Percentiles rank a stretch among this genome's conserved stretches.
Evolutionary conservation across 2,329 filamentous ascomycete genomes (phyloP).

Genomic region (Penicillium sp.): DNA sequence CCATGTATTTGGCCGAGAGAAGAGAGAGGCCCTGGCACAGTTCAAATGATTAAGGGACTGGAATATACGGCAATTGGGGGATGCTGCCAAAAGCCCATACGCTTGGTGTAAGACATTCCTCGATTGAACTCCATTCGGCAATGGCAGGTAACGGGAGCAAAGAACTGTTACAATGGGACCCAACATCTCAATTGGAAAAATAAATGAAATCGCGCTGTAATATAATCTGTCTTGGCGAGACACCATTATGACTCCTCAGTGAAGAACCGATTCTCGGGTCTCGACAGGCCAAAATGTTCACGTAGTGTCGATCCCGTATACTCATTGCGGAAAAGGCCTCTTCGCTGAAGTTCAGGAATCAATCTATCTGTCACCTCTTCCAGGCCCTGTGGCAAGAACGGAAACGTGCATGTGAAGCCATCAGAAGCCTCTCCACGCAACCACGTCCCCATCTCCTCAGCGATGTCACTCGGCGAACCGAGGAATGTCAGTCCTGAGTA

Average conservation of each 20-base stretch:
- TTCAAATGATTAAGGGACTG: conserved; percentile 65
- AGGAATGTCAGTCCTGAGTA: conserved; percentile 46
- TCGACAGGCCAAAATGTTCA: conserved; percentile 47
- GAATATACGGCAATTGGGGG: background rate
- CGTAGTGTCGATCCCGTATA: conserved; percentile 47
- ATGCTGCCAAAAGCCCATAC: background rate
- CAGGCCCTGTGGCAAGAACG: conserved; percentile 45
- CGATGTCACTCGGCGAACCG: conserved; percentile 43
- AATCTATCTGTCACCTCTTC: conserved; percentile 43
- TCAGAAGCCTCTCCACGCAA: conserved; percentile 42
- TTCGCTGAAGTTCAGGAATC: conserved; percentile 45
- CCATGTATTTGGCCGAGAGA: conserved; percentile 24
- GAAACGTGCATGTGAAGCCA: conserved; percentile 46
- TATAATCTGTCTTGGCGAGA: background rate
- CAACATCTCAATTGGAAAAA: too few relatives aligned
- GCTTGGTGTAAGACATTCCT: background rate
- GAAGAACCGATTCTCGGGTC: conserved; percentile 40
- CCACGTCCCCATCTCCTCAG: conserved; percentile 45
- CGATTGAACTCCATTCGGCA: background rate
- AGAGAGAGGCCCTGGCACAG: conserved; percentile 15
- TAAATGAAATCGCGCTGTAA: background rate
- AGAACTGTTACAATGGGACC: too few relatives aligned
- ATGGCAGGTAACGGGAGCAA: background rate
- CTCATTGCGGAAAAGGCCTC: conserved; percentile 46
- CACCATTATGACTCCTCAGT: background rate